These are phyloP conservation scores for Lactarius pseudohatsudake DNA, from an alignment of 768 basidiomycete species.

Conservation along the genomic window DNA sequence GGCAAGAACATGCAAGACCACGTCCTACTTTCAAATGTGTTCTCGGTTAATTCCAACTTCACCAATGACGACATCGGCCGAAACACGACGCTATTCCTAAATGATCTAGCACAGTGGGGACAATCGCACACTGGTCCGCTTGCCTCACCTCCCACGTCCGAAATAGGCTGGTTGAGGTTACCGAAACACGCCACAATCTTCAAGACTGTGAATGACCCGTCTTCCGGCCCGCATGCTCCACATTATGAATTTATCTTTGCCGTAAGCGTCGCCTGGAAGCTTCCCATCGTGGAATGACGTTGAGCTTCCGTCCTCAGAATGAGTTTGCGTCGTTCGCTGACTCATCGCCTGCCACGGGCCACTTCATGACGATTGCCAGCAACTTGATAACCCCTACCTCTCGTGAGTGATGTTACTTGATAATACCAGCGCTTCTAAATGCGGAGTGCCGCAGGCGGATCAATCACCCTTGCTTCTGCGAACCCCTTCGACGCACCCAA, in stretches of 20 bases:
- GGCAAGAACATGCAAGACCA: constrained; percentile 37
- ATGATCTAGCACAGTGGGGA: constrained; percentile 21
- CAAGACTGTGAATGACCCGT: constrained; percentile 21
- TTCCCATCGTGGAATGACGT: background rate
- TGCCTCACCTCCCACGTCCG: background rate
- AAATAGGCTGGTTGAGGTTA: constrained; percentile 21
- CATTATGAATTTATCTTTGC: constrained; percentile 26
- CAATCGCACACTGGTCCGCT: constrained; percentile 18
- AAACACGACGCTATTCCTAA: constrained; percentile 20
- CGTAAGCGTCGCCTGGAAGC: constrained; percentile 5
- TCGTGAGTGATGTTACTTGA: constrained; percentile 5
- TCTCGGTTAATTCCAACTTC: constrained; percentile 10
- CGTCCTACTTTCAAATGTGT: constrained; percentile 12
- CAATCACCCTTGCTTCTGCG: constrained; percentile 31
- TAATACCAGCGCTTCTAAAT: background rate
- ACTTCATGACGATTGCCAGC: constrained; percentile 27
- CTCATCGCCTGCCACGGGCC: constrained; percentile 27
- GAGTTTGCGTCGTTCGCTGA: constrained; percentile 10
- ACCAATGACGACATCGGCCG: constrained; percentile 18
- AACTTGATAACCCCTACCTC: constrained; percentile 31
- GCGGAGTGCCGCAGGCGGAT: constrained; percentile 21
- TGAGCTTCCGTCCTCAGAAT: constrained; percentile 12
- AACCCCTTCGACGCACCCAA: constrained; percentile 33
- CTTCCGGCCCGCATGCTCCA: constrained; percentile 25
- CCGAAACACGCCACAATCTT: constrained; percentile 21